A percentile compares a stretch with the other conserved stretches of the same genome.
Evolutionary conservation across 768 basidiomycete species (phyloP).

Genomic region (Paxillus ammoniavirescens): DNA sequence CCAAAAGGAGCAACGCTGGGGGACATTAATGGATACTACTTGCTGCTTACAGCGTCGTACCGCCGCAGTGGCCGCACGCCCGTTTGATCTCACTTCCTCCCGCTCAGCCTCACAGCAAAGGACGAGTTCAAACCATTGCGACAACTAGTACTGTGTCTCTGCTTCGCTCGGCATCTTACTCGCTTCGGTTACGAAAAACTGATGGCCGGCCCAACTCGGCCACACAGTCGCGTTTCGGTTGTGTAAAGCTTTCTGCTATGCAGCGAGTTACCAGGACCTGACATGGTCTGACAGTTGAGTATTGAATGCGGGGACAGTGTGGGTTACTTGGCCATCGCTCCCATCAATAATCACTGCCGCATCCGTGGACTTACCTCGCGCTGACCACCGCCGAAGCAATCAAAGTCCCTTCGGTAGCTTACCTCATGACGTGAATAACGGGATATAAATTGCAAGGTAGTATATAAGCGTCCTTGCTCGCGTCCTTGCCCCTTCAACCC

Average conservation of each 20-base stretch:
- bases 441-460: neutral
- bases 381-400: too few relatives aligned
- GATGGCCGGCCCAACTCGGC: neutral
- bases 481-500: neutral
- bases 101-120: too few relatives aligned
- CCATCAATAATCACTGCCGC: neutral
- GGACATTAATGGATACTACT: too few relatives aligned
- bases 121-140: too few relatives aligned
- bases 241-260: too few relatives aligned
- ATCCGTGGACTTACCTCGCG: too few relatives aligned
- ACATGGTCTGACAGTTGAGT: neutral
- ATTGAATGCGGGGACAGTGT: neutral
- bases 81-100: too few relatives aligned
- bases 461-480: neutral
- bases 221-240: too few relatives aligned
- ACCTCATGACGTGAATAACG: conserved; percentile 3
- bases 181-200: neutral
- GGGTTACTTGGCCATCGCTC: neutral
- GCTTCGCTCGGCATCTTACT: neutral
- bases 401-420: too few relatives aligned
- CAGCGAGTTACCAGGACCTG: conserved; percentile 6
- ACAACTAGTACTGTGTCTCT: too few relatives aligned
- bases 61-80: neutral
- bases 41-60: neutral
- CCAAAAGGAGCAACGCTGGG: too few relatives aligned